Percentiles rank a stretch among this genome's conserved stretches.
phyloP scores from a whole-genome alignment of 1,284 basidiomycete genomes.

The Prillingera fragicola region DNA sequence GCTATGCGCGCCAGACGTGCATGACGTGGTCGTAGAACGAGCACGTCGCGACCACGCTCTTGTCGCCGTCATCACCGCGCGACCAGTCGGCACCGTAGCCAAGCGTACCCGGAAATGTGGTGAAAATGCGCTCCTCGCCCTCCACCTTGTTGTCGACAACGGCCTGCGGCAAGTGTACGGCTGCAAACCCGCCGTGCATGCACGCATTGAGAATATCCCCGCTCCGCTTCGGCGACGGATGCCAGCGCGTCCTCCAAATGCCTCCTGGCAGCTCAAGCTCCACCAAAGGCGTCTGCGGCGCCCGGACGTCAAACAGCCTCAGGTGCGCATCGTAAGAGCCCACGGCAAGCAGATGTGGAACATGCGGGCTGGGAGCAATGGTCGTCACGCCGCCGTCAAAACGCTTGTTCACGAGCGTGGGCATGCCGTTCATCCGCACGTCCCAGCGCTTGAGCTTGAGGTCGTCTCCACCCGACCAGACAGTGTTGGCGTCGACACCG shows the following conservation, averaged over 20 bases:
- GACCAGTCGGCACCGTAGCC: conserved; percentile 97
- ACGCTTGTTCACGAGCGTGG: conserved; percentile 67
- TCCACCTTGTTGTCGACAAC: conserved; percentile 11
- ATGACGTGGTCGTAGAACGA: conserved; percentile 93
- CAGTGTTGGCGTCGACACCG: conserved; percentile 66
- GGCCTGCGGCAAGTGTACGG: conserved; percentile 55
- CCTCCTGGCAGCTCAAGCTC: conserved; percentile 77
- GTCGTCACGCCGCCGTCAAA: conserved; percentile 92
- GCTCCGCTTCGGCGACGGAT: conserved; percentile 60
- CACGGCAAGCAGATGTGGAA: conserved; percentile 78
- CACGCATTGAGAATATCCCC: conserved; percentile 78
- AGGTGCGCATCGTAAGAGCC: conserved; percentile 85
- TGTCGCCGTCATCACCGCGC: conserved; percentile 31
- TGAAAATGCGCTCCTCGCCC: conserved; percentile 47
- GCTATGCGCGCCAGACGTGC: conserved; percentile 68
- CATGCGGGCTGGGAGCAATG: conserved; percentile 75
- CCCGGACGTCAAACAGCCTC: conserved; percentile 77
- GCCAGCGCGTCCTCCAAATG: conserved; percentile 95
- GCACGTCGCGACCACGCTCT: conserved; percentile 72
- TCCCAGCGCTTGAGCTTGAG: conserved; percentile 89
- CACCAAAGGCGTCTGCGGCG: conserved; percentile 57
- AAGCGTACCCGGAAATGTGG: conserved; percentile 73
- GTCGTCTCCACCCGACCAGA: conserved; percentile 95
- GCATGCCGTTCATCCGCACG: conserved; percentile 59
- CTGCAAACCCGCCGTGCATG: conserved; percentile 96